A percentile compares a stretch with the other conserved stretches of the same genome.
These are phyloP conservation scores for Tylopilus cervinicoccineus DNA, from an alignment of 768 basidiomycete species.

Conservation along the genomic window DNA sequence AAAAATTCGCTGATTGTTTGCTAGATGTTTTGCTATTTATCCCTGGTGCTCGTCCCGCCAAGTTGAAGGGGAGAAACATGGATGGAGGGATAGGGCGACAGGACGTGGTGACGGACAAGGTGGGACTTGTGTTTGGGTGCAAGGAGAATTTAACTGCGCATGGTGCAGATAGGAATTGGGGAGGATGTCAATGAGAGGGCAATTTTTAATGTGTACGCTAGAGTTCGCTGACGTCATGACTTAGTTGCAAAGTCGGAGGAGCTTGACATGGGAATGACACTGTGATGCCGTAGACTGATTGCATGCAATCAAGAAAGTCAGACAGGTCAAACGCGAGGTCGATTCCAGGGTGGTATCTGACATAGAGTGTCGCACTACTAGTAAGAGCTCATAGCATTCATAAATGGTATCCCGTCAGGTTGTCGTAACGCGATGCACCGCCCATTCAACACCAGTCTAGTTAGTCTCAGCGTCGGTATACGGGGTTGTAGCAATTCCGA, in stretches of 20 bases:
- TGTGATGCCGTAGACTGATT: too few species aligned
- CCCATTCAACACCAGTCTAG: slow-evolving; percentile 12
- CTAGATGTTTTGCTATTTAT: slow-evolving; percentile 42
- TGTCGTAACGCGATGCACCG: too few species aligned
- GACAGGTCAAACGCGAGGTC: too few species aligned
- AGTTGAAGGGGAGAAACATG: slow-evolving; percentile 42
- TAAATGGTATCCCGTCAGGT: too few species aligned
- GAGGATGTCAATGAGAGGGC: too few species aligned
- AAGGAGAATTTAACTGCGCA: slow-evolving; percentile 10
- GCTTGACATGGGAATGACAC: too few species aligned
- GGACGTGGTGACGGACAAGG: slow-evolving; percentile 31
- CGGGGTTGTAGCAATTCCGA: slow-evolving; percentile 26
- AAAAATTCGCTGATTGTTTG: slow-evolving; percentile 13
- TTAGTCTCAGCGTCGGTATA: slow-evolving; percentile 46
- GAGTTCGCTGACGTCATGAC: slow-evolving; percentile 4
- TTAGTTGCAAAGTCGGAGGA: too few species aligned
- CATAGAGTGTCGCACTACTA: too few species aligned
- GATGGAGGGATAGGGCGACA: slow-evolving; percentile 36
- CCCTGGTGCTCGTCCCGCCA: slow-evolving; percentile 44
- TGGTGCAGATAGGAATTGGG: neutral
- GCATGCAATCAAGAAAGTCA: too few species aligned
- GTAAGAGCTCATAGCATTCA: too few species aligned
- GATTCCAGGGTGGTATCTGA: too few species aligned
- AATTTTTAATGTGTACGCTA: too few species aligned
- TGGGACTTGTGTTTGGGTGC: slow-evolving; percentile 28